Conservation (phyloP, 164 flowering plant genomes). For the Nymphaea colorata region DNA sequence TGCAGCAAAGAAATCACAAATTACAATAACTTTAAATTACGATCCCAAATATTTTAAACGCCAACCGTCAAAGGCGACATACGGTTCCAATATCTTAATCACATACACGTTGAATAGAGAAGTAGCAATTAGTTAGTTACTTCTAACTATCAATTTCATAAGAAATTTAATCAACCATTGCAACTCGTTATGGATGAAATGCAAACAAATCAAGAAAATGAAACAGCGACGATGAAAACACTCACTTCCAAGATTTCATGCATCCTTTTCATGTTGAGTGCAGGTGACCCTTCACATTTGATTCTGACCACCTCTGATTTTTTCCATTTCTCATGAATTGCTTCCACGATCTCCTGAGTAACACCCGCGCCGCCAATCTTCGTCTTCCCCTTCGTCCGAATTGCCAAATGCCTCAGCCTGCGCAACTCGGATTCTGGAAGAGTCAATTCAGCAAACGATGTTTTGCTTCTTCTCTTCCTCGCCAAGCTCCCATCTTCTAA, state of each 20-base stretch:
- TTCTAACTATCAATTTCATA: no score
- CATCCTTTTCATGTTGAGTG: constrained; percentile 86
- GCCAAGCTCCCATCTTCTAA: constrained; percentile 15
- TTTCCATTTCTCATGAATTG: constrained; percentile 80
- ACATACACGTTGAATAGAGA: no score
- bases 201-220: no score
- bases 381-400: constrained; percentile 43
- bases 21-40: no score
- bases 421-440: constrained; percentile 64
- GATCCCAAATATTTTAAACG: no score
- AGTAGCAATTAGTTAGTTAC: no score
- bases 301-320: constrained; percentile 62
- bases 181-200: no score
- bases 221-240: constrained; percentile 3
- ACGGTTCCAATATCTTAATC: no score
- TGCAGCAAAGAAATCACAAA: no score
- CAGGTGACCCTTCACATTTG: constrained; percentile 65
- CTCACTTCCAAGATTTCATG: constrained; percentile 93
- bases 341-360: constrained; percentile 57
- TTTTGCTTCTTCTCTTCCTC: constrained; percentile 24
- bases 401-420: constrained; percentile 61
- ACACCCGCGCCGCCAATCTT: constrained; percentile 66
- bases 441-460: constrained; percentile 64
- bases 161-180: no score
- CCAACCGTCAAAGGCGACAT: no score